phyloP scores from a whole-genome alignment of 2,329 filamentous ascomycete genomes.

The Periglandula ipomoeae region DNA sequence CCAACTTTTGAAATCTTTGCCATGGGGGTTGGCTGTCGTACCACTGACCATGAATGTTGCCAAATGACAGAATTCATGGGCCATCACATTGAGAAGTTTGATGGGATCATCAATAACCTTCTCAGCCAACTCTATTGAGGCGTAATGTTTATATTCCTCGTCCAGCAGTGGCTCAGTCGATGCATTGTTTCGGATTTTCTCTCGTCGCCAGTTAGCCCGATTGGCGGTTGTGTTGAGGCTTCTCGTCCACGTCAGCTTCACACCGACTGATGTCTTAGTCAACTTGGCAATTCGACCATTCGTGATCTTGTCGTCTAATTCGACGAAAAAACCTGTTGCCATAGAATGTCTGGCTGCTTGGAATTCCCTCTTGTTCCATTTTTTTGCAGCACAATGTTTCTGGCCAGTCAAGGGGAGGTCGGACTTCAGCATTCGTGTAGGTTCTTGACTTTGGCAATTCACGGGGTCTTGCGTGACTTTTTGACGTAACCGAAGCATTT shows the following conservation, averaged over 20 bases:
- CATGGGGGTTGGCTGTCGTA: slow-evolving; percentile 69
- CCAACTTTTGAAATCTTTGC: slow-evolving; percentile 75
- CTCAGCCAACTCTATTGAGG: slow-evolving; percentile 77
- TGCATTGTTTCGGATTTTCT: slow-evolving; percentile 34
- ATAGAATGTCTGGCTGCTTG: slow-evolving; percentile 51
- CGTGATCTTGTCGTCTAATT: slow-evolving; percentile 61
- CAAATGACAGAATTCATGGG: slow-evolving; percentile 93
- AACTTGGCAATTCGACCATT: slow-evolving; percentile 48
- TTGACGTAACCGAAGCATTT: neutral
- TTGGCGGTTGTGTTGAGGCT: slow-evolving; percentile 75
- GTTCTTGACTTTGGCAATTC: neutral
- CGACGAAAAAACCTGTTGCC: slow-evolving; percentile 53
- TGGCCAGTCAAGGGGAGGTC: neutral
- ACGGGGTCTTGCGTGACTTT: neutral
- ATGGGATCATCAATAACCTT: slow-evolving; percentile 76
- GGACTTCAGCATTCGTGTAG: neutral
- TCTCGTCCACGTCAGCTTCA: slow-evolving; percentile 65
- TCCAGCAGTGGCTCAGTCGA: slow-evolving; percentile 16
- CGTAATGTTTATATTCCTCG: slow-evolving; percentile 45
- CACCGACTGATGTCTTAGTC: slow-evolving; percentile 55
- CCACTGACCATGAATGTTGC: slow-evolving; percentile 83
- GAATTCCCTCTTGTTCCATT: slow-evolving; percentile 46
- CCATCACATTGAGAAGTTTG: slow-evolving; percentile 79
- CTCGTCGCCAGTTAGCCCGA: slow-evolving; percentile 61
- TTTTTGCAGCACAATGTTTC: neutral